phyloP scores from a whole-genome alignment of 345 rosid genomes.

The Raphanus sativus region DNA sequence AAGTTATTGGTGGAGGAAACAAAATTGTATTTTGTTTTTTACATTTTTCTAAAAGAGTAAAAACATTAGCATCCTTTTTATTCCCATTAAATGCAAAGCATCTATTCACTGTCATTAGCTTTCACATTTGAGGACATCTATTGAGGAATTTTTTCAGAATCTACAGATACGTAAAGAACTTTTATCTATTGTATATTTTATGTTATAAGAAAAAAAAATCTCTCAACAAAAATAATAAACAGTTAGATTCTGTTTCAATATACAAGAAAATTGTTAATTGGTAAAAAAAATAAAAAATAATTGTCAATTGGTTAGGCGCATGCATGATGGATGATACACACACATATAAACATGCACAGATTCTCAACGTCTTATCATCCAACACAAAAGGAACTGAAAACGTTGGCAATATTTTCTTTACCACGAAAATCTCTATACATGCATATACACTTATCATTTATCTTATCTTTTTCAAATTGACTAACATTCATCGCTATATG shows the following conservation, averaged over 20 bases:
- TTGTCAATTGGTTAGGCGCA: neutral
- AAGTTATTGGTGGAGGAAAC: neutral
- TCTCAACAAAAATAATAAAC: no score
- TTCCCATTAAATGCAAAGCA: slow-evolving; percentile 16
- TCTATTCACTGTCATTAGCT: slow-evolving; percentile 3
- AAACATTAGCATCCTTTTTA: no score
- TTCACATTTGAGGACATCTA: slow-evolving; percentile 22
- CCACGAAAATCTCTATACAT: neutral
- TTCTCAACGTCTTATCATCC: neutral
- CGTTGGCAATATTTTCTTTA: neutral
- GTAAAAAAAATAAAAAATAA: no score
- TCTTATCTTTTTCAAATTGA: neutral
- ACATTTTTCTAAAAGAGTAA: no score
- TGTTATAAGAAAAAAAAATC: no score
- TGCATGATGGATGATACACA: slow-evolving; percentile 18
- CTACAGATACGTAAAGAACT: neutral
- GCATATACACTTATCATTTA: neutral
- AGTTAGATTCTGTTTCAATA: no score
- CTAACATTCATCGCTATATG: neutral
- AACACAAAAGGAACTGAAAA: slow-evolving; percentile 11
- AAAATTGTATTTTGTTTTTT: neutral
- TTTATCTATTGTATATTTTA: neutral
- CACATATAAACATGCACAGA: neutral
- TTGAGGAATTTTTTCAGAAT: slow-evolving; percentile 3
- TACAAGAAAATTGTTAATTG: no score